phyloP scores from a whole-genome alignment of 2,329 filamentous ascomycete species.

The Coccinonectria pachysandricola region DNA sequence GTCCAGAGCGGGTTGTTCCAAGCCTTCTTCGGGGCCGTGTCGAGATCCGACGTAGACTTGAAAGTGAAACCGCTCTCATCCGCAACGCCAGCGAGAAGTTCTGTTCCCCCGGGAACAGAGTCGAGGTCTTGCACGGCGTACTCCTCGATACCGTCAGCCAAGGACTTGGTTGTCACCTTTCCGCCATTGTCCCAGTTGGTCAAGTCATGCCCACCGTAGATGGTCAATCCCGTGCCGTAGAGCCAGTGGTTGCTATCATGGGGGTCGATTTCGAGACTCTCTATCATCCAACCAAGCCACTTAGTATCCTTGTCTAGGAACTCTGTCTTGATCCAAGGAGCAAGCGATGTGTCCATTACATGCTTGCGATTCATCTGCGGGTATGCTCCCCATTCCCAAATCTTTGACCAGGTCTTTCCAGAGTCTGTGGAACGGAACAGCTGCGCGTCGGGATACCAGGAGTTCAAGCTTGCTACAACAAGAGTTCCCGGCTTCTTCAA shows the following conservation, averaged over 20 bases:
- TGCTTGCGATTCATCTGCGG: conserved; percentile 37
- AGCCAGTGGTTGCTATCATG: conserved; percentile 50
- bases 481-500: conserved; percentile 43
- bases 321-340: conserved; percentile 43
- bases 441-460: conserved; percentile 49
- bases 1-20: conserved; percentile 40
- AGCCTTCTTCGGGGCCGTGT: conserved; percentile 30
- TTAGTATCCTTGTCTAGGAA: conserved; percentile 37
- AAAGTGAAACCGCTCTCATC: conserved; percentile 45
- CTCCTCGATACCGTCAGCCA: conserved; percentile 46
- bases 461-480: conserved; percentile 46
- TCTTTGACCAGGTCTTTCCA: conserved; percentile 40
- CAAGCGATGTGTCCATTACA: conserved; percentile 33
- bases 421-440: conserved; percentile 46
- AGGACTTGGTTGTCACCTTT: conserved; percentile 38
- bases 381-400: conserved; percentile 42
- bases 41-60: conserved; percentile 24
- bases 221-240: conserved; percentile 48
- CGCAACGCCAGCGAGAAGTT: conserved; percentile 40
- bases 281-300: conserved; percentile 51
- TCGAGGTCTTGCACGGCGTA: conserved; percentile 38
- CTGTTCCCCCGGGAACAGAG: conserved; percentile 38
- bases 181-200: conserved; percentile 41
- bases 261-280: conserved; percentile 46
- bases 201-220: conserved; percentile 44